Conservation (phyloP, 768 basidiomycete species). For the Porphyrellus cyaneotinctus region DNA sequence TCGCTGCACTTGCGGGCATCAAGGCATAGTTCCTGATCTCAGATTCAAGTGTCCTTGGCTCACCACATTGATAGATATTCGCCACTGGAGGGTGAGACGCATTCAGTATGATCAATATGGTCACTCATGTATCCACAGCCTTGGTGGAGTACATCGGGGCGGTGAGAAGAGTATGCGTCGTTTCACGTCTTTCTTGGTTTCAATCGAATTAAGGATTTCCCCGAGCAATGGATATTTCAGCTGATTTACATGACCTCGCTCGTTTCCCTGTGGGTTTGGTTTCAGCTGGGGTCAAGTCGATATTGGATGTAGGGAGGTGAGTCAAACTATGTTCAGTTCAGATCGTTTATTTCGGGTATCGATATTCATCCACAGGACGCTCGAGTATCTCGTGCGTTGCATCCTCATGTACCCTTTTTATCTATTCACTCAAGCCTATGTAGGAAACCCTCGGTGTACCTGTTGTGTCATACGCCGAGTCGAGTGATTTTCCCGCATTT, state of each 20-base stretch:
- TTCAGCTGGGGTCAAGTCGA: constrained; percentile 92
- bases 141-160: constrained; percentile 83
- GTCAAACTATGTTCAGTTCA: neutral
- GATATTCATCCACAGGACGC: constrained; percentile 46
- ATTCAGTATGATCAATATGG: neutral
- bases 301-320: constrained; percentile 85
- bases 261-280: constrained; percentile 89
- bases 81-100: constrained; percentile 81
- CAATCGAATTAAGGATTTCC: neutral
- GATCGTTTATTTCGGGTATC: neutral
- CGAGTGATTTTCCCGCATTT: constrained; percentile 91
- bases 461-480: constrained; percentile 72
- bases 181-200: neutral
- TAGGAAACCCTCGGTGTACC: constrained; percentile 96
- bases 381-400: constrained; percentile 67
- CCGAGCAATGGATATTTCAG: constrained; percentile 92
- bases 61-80: constrained; percentile 54
- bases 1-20: constrained; percentile 80
- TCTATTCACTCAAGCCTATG: neutral
- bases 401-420: neutral
- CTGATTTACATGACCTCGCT: constrained; percentile 86
- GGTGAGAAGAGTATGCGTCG: constrained; percentile 55
- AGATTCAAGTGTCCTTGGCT: constrained; percentile 4
- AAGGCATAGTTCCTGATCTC: constrained; percentile 44
- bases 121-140: constrained; percentile 34